Evolutionary conservation across 257 asterid genomes (phyloP).

Genomic region (Petunia axillaris): DNA sequence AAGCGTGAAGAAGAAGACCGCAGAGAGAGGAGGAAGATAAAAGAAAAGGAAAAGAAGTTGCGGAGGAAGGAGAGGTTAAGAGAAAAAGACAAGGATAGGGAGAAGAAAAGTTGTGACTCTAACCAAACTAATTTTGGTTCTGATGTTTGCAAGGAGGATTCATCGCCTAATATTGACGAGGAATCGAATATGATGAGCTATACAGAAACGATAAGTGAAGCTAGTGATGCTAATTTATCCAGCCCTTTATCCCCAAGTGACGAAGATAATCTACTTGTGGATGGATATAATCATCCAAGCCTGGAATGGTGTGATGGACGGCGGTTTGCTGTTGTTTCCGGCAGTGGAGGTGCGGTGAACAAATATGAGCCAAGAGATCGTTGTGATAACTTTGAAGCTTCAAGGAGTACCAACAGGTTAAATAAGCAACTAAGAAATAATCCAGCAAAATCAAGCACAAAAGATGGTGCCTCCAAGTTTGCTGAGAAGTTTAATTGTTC

Average conservation of each 20-base stretch:
- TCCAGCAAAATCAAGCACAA: slow-evolving; percentile 52
- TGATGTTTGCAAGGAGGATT: slow-evolving; percentile 50
- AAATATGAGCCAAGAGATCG: slow-evolving; percentile 63
- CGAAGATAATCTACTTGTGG: slow-evolving; percentile 53
- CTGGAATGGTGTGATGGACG: slow-evolving; percentile 66
- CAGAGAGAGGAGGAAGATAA: slow-evolving; percentile 74
- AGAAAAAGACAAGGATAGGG: slow-evolving; percentile 75
- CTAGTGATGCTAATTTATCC: slow-evolving; percentile 57
- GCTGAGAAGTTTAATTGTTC: slow-evolving; percentile 55
- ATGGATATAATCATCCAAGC: slow-evolving; percentile 51
- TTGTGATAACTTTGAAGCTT: slow-evolving; percentile 56
- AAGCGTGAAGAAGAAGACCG: slow-evolving; percentile 95
- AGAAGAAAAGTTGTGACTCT: slow-evolving; percentile 55
- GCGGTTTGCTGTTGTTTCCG: slow-evolving; percentile 48
- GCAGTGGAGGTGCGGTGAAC: slow-evolving; percentile 45
- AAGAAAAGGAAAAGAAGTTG: slow-evolving; percentile 92
- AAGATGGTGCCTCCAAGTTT: slow-evolving; percentile 62
- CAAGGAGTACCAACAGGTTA: slow-evolving; percentile 51
- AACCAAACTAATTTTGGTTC: slow-evolving; percentile 41
- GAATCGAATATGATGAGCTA: slow-evolving; percentile 42
- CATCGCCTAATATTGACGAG: slow-evolving; percentile 47
- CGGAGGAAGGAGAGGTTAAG: slow-evolving; percentile 90
- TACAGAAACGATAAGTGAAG: slow-evolving; percentile 52
- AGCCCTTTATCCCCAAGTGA: slow-evolving; percentile 56
- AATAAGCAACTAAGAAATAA: slow-evolving; percentile 54